These are phyloP conservation scores for Diaporthe sp. DNA, from an alignment of 2,329 filamentous ascomycete genomes.

Conservation along the genomic window DNA sequence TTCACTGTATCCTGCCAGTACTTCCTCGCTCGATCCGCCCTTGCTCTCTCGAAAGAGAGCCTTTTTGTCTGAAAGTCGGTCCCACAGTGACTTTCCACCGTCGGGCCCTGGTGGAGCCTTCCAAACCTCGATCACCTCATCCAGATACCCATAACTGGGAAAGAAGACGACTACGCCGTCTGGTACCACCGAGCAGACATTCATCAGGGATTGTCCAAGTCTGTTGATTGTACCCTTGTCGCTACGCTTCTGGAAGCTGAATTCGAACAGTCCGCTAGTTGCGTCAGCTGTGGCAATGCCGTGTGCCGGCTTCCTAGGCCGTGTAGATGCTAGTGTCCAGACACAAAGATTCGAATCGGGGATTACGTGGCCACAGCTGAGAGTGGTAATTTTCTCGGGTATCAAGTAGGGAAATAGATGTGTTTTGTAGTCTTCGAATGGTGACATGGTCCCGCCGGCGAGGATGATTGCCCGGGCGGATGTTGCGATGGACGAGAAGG, in stretches of 20 bases:
- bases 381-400: slow-evolving; percentile 75
- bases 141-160: slow-evolving; percentile 92
- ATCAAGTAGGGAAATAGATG: slow-evolving; percentile 86
- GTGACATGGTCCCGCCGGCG: slow-evolving; percentile 97
- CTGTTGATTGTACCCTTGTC: slow-evolving; percentile 78
- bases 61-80: slow-evolving; percentile 71
- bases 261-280: slow-evolving; percentile 73
- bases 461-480: slow-evolving; percentile 89
- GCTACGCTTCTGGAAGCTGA: slow-evolving; percentile 84
- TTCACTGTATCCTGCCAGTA: slow-evolving; percentile 79
- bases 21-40: slow-evolving; percentile 72
- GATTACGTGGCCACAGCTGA: slow-evolving; percentile 96
- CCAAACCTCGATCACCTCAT: slow-evolving; percentile 78
- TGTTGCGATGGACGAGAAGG: slow-evolving; percentile 89
- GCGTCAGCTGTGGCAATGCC: slow-evolving; percentile 52
- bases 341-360: slow-evolving; percentile 85
- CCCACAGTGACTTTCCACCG: slow-evolving; percentile 65
- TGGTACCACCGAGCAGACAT: slow-evolving; percentile 80
- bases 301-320: slow-evolving; percentile 46
- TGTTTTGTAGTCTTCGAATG: slow-evolving; percentile 89
- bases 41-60: slow-evolving; percentile 72
- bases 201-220: slow-evolving; percentile 80
- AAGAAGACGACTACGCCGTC: slow-evolving; percentile 97
- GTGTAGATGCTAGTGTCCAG: slow-evolving; percentile 72
- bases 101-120: slow-evolving; percentile 49